These are phyloP conservation scores for Suillus fuscotomentosus DNA, from an alignment of 768 basidiomycete species.

Conservation along the genomic window DNA sequence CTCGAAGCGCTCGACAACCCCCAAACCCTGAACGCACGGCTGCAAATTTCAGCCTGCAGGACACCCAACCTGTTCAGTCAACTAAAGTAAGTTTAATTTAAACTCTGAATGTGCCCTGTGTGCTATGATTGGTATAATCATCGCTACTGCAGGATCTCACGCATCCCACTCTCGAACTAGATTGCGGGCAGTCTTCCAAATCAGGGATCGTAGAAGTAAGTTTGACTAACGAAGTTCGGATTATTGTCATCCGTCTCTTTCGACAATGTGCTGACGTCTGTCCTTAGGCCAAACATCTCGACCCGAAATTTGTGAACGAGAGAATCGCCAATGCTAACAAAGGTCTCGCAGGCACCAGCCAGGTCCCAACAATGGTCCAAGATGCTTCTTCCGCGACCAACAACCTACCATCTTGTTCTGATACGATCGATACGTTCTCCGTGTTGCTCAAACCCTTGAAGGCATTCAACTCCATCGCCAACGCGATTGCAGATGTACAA, in stretches of 20 bases:
- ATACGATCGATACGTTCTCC: neutral
- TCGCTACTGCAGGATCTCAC: neutral
- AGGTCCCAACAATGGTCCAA: neutral
- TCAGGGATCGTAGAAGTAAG: neutral
- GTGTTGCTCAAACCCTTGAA: neutral
- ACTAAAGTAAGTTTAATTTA: neutral
- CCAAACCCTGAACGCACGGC: neutral
- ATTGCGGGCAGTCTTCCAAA: neutral
- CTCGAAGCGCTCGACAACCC: neutral
- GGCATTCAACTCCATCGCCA: neutral
- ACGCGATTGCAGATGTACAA: neutral
- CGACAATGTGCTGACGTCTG: neutral
- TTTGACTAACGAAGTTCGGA: neutral
- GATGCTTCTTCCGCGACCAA: neutral
- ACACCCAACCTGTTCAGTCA: too few species aligned
- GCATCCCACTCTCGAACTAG: neutral
- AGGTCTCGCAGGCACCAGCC: neutral
- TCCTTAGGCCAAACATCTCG: neutral
- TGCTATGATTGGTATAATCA: neutral
- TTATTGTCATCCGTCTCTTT: neutral
- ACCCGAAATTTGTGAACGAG: neutral
- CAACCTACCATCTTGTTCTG: neutral
- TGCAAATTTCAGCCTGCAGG: neutral
- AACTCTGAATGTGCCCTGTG: neutral
- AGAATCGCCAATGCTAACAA: neutral